Evolutionary conservation across 148 eudicot species (phyloP), one percentile per base, ranked within the genome.

Genomic region (Heliosperma pusillum): DNA sequence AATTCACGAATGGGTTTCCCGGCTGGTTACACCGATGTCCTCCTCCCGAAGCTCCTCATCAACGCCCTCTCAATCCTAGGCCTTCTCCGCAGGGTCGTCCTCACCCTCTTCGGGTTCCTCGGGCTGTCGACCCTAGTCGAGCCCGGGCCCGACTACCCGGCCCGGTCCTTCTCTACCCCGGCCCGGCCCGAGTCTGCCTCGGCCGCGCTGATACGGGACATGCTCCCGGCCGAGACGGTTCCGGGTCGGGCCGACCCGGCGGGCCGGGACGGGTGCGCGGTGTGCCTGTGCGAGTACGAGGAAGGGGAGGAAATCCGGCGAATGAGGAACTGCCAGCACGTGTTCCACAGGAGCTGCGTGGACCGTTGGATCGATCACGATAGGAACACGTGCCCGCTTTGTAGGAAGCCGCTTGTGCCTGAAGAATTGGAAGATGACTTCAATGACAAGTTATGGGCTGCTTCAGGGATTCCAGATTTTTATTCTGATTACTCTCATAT

Each of bases 291-390:
- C 61, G 88, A 85, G 65, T 84, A 82, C 30, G 86, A 85, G 66
- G 80, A 30, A 0, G 83, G 79, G 2, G 88, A 88, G 11, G 88
- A 88, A 82, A 78, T 88, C 84, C 76, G 88, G 42, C 76, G 88
- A 77, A 68, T 88, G 84, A 52, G 81, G 21, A 88, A 85, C 59
- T 85, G 88, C 76, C 50, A 58, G 29, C 90, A 88, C 42, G 80
- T 85, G 70, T 88, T 87, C 57, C 90, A 88, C 64, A 56, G 80
- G 76, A 25, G 78, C 59, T 88, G 89, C 8, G 82, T 93, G 55
- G 98, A 93, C 88, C 89, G 91, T 62, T 93, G 98, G 89, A 86
- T 86, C 53, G 90, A 88, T 42, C 86, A 84, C 24, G 90, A 88
- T 67, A 85, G 88, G 74, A 85, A 87, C 76, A 87, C 88, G 5